phyloP scores from a whole-genome alignment of 805 yeast genomes.

The Ogataea thermomethanolica region DNA sequence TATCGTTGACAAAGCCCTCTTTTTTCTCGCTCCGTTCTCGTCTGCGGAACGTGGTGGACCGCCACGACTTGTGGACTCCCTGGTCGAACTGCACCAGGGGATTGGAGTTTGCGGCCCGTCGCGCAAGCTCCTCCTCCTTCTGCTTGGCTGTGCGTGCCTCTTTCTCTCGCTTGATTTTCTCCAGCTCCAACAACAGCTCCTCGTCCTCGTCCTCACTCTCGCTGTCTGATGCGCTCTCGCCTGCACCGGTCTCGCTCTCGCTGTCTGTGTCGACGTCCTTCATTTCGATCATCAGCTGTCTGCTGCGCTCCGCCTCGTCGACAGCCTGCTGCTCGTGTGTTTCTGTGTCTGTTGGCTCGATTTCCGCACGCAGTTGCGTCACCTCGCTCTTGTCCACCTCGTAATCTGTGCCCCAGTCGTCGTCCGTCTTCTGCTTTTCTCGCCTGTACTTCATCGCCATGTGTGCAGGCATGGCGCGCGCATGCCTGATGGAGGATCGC shows the following conservation, averaged over 20 bases:
- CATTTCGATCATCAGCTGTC: conserved; percentile 15
- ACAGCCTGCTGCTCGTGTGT: conserved; percentile 27
- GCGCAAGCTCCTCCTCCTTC: conserved; percentile 25
- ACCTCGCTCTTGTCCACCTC: conserved; percentile 17
- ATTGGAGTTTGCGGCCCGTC: conserved; percentile 25
- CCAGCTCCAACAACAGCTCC: conserved; percentile 41
- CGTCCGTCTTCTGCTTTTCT: conserved; percentile 19
- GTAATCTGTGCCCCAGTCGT: conserved; percentile 41
- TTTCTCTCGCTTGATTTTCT: conserved; percentile 36
- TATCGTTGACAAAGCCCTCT: conserved; percentile 28
- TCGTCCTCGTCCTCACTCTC: conserved; percentile 29
- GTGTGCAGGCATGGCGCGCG: conserved; percentile 54
- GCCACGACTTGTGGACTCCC: conserved; percentile 32
- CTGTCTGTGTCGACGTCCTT: conserved; percentile 27
- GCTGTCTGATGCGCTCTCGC: conserved; percentile 8
- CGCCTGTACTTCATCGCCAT: conserved; percentile 46
- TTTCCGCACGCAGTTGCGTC: conserved; percentile 18
- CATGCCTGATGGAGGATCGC: conserved; percentile 48
- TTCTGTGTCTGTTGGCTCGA: conserved; percentile 7
- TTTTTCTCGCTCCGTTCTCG: conserved; percentile 19
- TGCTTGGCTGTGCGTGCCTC: conserved; percentile 25
- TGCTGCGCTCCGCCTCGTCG: conserved; percentile 23
- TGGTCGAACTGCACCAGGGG: conserved; percentile 23
- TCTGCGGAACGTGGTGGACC: conserved; percentile 32
- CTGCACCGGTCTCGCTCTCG: conserved; percentile 18